These are phyloP conservation scores for Kwoniella sp. DNA, from an alignment of 768 basidiomycete genomes.

Conservation along the genomic window DNA sequence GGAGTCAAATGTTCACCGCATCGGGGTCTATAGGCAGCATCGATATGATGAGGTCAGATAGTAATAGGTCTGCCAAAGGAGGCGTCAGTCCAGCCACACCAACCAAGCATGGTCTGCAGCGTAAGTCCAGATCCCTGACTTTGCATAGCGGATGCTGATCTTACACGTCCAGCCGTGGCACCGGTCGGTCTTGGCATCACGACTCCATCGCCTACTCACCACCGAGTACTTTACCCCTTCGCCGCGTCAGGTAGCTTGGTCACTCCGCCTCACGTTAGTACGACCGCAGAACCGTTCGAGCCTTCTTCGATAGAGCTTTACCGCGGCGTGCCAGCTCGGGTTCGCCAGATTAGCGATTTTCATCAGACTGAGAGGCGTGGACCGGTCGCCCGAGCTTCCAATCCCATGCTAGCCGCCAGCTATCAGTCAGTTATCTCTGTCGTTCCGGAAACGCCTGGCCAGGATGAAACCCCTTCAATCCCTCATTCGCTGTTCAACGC, in stretches of 20 bases:
- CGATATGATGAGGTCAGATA: conserved; percentile 16
- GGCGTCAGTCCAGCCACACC: conserved; percentile 28
- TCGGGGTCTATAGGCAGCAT: conserved; percentile 30
- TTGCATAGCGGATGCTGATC: conserved; percentile 3
- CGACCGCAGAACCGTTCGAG: background rate
- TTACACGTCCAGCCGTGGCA: background rate
- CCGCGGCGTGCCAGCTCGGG: conserved; percentile 2
- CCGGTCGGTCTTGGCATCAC: conserved; percentile 16
- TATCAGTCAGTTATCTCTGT: conserved; percentile 25
- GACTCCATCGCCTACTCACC: conserved; percentile 29
- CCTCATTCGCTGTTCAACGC: background rate
- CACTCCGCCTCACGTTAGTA: conserved; percentile 7
- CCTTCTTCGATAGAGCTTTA: conserved; percentile 7
- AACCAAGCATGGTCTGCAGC: conserved; percentile 26
- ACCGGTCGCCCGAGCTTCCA: conserved; percentile 42
- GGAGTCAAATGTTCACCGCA: conserved; percentile 36
- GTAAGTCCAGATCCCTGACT: conserved; percentile 8
- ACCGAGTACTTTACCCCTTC: conserved; percentile 27
- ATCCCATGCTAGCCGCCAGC: conserved; percentile 43
- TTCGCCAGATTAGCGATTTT: conserved; percentile 7
- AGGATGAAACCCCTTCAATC: background rate
- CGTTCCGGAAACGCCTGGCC: conserved; percentile 10
- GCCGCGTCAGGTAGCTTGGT: conserved; percentile 14
- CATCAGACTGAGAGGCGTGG: conserved; percentile 11
- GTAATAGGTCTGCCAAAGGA: conserved; percentile 6